Base-by-base conservation (phyloP, 208 protist genomes). In the Trypanosoma conorhini region DNA sequence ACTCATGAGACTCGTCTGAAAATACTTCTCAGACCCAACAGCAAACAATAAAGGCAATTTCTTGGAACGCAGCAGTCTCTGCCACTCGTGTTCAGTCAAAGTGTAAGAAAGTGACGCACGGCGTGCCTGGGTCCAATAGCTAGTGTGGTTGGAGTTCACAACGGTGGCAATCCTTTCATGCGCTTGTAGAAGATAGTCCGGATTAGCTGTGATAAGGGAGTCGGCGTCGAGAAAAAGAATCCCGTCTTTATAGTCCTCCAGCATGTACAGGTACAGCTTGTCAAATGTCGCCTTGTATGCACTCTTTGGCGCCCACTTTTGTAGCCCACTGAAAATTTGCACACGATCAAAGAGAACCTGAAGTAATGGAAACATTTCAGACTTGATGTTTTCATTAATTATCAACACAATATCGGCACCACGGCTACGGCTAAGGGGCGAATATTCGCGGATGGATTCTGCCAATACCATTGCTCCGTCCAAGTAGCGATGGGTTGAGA, bases 211-310 rank as follows among this genome's bases (percentile, higher is more conserved):
- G 33, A 73, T 62, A 42, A 80, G 38, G 35, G 33, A 58, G 40
- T 80, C 75, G 2, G 75, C 75, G 59, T 80, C 75, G 5, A 80
- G 7, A 35, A 80, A 80, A 26, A 72, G 9, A 59, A 80, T 76
- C 21, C 71, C 75, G 13, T 28, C 42, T 42, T 44, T 52, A 65
- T 80, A 80, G n/a, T 80, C 75, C 19, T 52, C 40, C 35, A 76
- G 50, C 51, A 59, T 50, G 40, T 56, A 80, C 51, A 80, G 42
- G 59, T 80, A 80, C 50, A 75, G 64, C 48, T 80, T 80, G 50
- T 80, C 75, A 70, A 80, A 80, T 19, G 75, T 80, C 26, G 54
- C 40, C 30, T 60, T 76, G 52, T 59, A 80, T 44, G 54, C 26
- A 52, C 68, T 75, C 19, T 76, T 80, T 28, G 13, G 22, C 30